A percentile compares a stretch with the other conserved stretches of the same genome.
Conservation (phyloP, 768 basidiomycete species). For the Naganishia friedmannii region DNA sequence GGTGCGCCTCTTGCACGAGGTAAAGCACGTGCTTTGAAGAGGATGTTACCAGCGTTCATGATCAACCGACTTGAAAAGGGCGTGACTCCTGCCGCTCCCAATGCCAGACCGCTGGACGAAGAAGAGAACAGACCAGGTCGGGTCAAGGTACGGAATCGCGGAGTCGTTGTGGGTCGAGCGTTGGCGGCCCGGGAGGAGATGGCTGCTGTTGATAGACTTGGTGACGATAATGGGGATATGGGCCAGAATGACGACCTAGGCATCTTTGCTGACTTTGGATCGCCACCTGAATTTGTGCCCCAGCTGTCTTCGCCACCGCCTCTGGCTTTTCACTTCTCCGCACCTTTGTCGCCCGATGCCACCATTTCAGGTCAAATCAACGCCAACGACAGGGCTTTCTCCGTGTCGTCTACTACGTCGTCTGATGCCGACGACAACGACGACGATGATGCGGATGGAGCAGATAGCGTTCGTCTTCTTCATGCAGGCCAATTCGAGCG, state of each 20-base stretch:
- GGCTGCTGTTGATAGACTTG: not conserved
- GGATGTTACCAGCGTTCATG: slow-evolving; percentile 61
- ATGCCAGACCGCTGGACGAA: not conserved
- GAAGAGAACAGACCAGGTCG: not conserved
- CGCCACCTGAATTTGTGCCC: not conserved
- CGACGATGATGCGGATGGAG: slow-evolving; percentile 4
- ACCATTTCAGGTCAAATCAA: not conserved
- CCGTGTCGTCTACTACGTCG: not conserved
- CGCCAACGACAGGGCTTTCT: not conserved
- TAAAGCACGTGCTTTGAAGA: slow-evolving; percentile 1
- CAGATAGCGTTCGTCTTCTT: slow-evolving; percentile 18
- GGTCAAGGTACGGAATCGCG: not conserved
- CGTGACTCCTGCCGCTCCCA: not conserved
- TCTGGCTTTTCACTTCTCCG: not conserved
- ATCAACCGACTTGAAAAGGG: slow-evolving; percentile 41
- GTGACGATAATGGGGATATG: not conserved
- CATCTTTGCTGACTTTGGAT: not conserved
- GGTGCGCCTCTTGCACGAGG: not conserved
- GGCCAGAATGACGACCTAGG: not conserved
- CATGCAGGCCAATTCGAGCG: slow-evolving; percentile 20
- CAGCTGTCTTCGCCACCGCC: not conserved
- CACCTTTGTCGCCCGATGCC: not conserved
- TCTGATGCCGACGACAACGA: slow-evolving; percentile 2
- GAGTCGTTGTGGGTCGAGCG: not conserved
- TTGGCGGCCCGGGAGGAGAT: not conserved